Percentiles rank a stretch among this genome's conserved stretches.
Conservation (phyloP, 208 protist species). For the Crithidia thermophila region DNA sequence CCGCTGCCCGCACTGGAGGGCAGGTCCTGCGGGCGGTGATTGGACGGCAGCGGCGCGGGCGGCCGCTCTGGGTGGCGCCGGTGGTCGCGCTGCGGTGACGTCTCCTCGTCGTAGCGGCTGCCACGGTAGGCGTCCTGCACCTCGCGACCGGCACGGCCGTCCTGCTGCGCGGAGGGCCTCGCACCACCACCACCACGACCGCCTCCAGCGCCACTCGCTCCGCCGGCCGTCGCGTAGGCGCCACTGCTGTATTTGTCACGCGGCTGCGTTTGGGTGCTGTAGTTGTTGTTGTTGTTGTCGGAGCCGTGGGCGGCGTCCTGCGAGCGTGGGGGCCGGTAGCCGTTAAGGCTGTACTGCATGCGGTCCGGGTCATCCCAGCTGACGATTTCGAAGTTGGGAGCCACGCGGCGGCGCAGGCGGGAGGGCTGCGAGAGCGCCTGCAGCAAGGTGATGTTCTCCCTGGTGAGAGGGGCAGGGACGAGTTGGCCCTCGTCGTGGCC, state of each 20-base stretch:
- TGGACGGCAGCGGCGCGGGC: constrained; percentile 1
- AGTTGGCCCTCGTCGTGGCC: neutral
- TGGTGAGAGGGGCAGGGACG: constrained; percentile 1
- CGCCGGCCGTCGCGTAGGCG: too few species aligned
- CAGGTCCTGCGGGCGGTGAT: neutral
- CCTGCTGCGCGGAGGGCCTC: neutral
- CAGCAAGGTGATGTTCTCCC: constrained; percentile 9
- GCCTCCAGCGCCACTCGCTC: too few species aligned
- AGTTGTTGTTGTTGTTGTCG: neutral
- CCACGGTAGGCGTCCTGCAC: neutral
- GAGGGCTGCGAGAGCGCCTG: constrained; percentile 24
- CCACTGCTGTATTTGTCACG: too few species aligned
- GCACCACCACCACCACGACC: too few species aligned
- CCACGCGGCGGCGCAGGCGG: constrained; percentile 24
- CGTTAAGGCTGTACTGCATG: constrained; percentile 25
- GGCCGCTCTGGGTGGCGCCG: constrained; percentile 8
- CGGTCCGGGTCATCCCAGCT: constrained; percentile 20
- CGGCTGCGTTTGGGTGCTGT: too few species aligned
- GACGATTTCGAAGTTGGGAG: constrained; percentile 18
- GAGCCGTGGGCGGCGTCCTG: neutral
- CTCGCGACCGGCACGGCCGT: neutral
- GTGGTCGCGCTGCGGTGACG: neutral
- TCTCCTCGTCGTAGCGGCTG: neutral
- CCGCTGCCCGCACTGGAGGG: neutral
- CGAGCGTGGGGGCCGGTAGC: constrained; percentile 5